A percentile compares a stretch with the other conserved stretches of the same genome.
Conservation (phyloP, 73 alveolate species). For the Uronychia binucleata region DNA sequence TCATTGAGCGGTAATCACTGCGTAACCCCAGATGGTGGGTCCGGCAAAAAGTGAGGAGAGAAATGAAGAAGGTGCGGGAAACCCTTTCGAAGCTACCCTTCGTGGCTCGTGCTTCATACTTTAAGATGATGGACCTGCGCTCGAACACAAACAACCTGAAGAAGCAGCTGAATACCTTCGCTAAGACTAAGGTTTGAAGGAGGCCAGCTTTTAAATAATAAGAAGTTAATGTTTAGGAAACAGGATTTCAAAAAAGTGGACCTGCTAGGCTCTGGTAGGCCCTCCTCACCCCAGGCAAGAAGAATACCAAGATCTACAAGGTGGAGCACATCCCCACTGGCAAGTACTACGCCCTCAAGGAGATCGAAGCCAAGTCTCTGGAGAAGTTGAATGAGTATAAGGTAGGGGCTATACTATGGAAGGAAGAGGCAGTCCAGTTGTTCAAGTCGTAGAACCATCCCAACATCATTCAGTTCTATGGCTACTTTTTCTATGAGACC, state of each 20-base stretch:
- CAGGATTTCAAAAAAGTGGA: constrained; percentile 95
- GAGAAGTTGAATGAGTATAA: constrained; percentile 96
- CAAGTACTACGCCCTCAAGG: constrained; percentile 90
- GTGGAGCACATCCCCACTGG: constrained; percentile 88
- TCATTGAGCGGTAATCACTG: neutral
- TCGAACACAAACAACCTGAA: no score
- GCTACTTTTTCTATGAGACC: constrained; percentile 96
- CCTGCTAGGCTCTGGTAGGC: constrained; percentile 81
- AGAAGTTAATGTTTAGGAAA: constrained; percentile 75
- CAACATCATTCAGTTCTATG: constrained; percentile 90
- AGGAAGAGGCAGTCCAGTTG: constrained; percentile 96
- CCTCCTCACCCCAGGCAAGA: constrained; percentile 56
- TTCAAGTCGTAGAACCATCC: constrained; percentile 93
- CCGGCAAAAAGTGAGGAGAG: neutral
- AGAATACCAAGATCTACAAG: constrained; percentile 93
- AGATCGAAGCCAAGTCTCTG: constrained; percentile 93
- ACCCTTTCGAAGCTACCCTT: neutral
- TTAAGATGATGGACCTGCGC: neutral
- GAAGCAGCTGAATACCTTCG: neutral
- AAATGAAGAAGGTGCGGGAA: neutral
- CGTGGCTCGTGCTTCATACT: neutral
- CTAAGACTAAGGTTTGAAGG: neutral
- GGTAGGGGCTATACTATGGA: constrained; percentile 9
- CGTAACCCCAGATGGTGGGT: neutral
- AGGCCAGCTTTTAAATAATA: neutral